Percentiles rank a stretch among this genome's conserved stretches.
Evolutionary conservation across 2,329 filamentous ascomycete species (phyloP).

Genomic region (Helicocarpus griseus): DNA sequence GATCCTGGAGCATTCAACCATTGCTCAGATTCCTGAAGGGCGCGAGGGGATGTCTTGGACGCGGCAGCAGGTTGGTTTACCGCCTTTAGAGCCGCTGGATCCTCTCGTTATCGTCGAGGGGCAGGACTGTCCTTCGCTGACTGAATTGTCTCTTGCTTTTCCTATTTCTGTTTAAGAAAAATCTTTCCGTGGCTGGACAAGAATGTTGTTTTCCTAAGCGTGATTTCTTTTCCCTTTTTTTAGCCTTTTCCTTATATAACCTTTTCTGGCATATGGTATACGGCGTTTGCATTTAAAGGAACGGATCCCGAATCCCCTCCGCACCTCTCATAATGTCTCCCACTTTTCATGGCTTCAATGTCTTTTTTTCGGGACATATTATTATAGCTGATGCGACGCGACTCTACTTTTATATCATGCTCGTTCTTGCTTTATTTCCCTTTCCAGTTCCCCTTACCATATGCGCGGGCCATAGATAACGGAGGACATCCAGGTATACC

Average conservation of each 20-base stretch:
- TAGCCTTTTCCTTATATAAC: no score
- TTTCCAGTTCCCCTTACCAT: no score
- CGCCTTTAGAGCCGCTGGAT: neutral
- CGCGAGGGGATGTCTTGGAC: constrained; percentile 21
- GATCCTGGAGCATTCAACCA: constrained; percentile 14
- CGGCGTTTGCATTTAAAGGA: neutral
- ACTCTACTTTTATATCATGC: neutral
- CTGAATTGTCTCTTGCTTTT: neutral
- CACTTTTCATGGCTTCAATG: neutral
- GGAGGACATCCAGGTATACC: neutral
- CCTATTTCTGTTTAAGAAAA: neutral
- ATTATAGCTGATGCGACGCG: neutral
- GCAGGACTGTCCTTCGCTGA: neutral
- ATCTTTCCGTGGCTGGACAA: neutral
- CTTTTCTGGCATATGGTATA: no score
- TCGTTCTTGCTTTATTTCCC: no score
- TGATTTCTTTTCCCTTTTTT: neutral
- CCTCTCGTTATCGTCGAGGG: neutral
- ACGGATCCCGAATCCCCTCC: neutral
- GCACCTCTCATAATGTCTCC: neutral
- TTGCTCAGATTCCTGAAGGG: constrained; percentile 14
- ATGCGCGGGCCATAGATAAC: no score
- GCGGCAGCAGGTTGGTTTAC: constrained; percentile 16
- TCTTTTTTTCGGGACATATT: neutral
- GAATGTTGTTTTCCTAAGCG: neutral